phyloP scores from a whole-genome alignment of 257 asterid genomes.

The Przewalskia tangutica region DNA sequence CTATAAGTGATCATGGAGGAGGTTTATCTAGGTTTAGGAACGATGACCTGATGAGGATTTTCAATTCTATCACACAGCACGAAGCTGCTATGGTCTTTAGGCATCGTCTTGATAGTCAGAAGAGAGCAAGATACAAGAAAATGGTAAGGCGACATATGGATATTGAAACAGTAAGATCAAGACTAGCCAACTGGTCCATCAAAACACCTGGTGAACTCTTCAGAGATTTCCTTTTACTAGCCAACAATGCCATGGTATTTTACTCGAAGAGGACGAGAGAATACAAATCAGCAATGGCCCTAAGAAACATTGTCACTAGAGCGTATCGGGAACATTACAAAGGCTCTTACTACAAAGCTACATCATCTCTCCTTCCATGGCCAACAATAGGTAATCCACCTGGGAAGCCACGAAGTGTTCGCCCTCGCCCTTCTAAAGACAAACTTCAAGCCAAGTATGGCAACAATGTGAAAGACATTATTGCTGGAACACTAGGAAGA shows the following conservation, averaged over 20 bases:
- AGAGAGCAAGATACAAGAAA: conserved; percentile 80
- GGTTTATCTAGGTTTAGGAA: conserved; percentile 14
- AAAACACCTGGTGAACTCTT: conserved; percentile 57
- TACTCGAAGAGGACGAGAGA: conserved; percentile 80
- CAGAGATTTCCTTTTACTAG: conserved; percentile 69
- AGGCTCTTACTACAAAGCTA: conserved; percentile 29
- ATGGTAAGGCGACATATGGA: conserved; percentile 65
- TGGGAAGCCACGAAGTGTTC: conserved; percentile 65
- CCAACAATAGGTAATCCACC: conserved; percentile 49
- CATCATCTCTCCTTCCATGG: conserved; percentile 31
- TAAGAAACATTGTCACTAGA: conserved; percentile 48
- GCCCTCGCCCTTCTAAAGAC: conserved; percentile 46
- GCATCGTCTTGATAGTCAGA: conserved; percentile 95
- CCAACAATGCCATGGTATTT: conserved; percentile 73
- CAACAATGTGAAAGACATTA: neutral
- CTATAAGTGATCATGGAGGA: conserved; percentile 13
- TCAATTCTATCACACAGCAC: conserved; percentile 41
- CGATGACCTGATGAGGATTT: conserved; percentile 42
- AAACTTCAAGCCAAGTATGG: conserved; percentile 16
- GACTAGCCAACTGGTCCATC: conserved; percentile 34
- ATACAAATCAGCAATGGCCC: conserved; percentile 57
- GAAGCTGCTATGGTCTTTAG: conserved; percentile 61
- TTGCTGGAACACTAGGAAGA: conserved; percentile 4
- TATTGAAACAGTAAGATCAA: conserved; percentile 58
- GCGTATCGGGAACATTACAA: conserved; percentile 41